Percentiles rank a stretch among this genome's conserved stretches.
Conservation (phyloP, 306 rosid genomes). For the Alnus rubra region DNA sequence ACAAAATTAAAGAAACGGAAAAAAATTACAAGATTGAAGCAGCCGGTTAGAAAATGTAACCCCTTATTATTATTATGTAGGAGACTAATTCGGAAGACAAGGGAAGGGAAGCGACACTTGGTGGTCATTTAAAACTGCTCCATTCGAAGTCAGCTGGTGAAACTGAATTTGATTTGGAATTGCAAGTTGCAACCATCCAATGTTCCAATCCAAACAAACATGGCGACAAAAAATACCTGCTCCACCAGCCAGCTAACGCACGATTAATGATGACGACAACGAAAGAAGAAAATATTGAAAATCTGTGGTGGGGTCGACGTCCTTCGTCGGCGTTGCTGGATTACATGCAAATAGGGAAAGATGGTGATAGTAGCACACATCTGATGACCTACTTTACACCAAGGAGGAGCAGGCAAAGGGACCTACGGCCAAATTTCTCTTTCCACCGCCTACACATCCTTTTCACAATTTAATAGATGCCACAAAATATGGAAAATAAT, state of each 20-base stretch:
- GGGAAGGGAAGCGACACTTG: too few species aligned
- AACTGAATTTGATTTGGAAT: too few species aligned
- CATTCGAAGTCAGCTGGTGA: too few species aligned
- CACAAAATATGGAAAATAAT: conserved; percentile 1
- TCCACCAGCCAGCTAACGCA: conserved; percentile 83
- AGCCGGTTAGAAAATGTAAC: too few species aligned
- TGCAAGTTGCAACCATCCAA: not conserved
- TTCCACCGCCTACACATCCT: not conserved
- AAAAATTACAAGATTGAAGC: too few species aligned
- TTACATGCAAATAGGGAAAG: conserved; percentile 41
- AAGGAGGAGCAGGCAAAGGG: conserved; percentile 30
- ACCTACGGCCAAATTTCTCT: conserved; percentile 30
- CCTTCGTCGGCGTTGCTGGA: conserved; percentile 44
- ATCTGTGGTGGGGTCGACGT: conserved; percentile 44
- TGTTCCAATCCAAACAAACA: conserved; percentile 29
- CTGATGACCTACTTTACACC: conserved; percentile 44
- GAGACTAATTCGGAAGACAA: too few species aligned
- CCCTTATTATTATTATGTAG: too few species aligned
- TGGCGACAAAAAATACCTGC: conserved; percentile 66
- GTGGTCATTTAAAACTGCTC: too few species aligned
- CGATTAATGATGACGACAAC: conserved; percentile 44
- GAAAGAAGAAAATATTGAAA: conserved; percentile 33
- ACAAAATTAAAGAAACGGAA: too few species aligned
- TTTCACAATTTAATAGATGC: too few species aligned
- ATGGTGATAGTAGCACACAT: conserved; percentile 7